Base-by-base conservation (phyloP, 2,329 filamentous ascomycete species). In the Elsinoe arachidis region DNA sequence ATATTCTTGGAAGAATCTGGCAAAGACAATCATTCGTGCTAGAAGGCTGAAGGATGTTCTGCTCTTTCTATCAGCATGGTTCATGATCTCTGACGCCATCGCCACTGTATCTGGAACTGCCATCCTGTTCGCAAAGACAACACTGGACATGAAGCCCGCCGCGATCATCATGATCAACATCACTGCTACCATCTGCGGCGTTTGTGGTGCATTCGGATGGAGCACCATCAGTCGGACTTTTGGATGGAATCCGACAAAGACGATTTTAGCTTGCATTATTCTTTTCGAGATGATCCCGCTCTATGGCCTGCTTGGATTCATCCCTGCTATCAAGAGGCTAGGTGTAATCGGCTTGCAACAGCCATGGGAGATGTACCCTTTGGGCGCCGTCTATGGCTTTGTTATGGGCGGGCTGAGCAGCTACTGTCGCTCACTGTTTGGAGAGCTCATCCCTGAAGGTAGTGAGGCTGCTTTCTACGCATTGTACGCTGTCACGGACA, bases 381-480 rank as follows among this genome's bases (percentile, higher is more conserved):
- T 99, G 1, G 91, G 90, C 0, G 87, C 88, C 2, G 83, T 97
- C 11, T 97, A 96, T 70, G 93, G 93, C 0, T 83, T 99, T 52
- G 91, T 97, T 1, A 82, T 97, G 30, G 93, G 93, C n/a, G 93
- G 93, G 0, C 75, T 99, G 39, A 90, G 88, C 58, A 87, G 87
- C 21, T 96, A 97, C 72, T 97, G 93, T 68, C 86, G 93, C 41
- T 91, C 88, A 60, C 78, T 99, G 3, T 99, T 89, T 68, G 91
- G 90, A 38, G 91, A 97, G 70, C 79, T 99, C 58, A 95, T 99
- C 57, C 93, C 93, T 1, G 89, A 90, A 0, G 93, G 93, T 3
- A 95, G 87, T 30, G 93, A 99, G 72, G 91, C 93, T 0, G 91
- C 92, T 0, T 99, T 99, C 68, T 99, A 95, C 69, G 91, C 92